These are phyloP conservation scores for Auriscalpium vulgare DNA, from an alignment of 768 basidiomycete genomes.

Conservation along the genomic window DNA sequence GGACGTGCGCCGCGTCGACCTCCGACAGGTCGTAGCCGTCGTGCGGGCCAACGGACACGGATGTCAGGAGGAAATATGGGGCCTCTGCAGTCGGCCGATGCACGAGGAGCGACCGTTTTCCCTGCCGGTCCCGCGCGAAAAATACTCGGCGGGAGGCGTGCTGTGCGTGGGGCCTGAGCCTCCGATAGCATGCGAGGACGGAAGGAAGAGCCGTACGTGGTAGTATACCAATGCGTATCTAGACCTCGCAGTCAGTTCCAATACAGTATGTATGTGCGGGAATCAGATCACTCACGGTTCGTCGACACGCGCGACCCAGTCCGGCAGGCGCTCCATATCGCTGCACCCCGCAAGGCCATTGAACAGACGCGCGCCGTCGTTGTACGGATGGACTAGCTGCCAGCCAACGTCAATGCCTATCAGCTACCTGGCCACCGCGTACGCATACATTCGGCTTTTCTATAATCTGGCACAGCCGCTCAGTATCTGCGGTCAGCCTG, in stretches of 20 bases:
- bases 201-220: conserved; percentile 40
- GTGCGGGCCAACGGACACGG: conserved; percentile 49
- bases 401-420: conserved; percentile 34
- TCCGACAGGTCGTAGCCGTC: conserved; percentile 39
- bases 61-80: conserved; percentile 56
- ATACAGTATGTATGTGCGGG: too few relatives aligned
- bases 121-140: conserved; percentile 78
- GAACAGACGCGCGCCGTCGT: conserved; percentile 60
- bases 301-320: conserved; percentile 54
- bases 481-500: neutral
- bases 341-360: conserved; percentile 19
- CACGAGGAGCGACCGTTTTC: conserved; percentile 73
- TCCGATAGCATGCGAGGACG: neutral
- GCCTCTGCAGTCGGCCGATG: conserved; percentile 42
- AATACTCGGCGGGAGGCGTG: conserved; percentile 41
- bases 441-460: conserved; percentile 44
- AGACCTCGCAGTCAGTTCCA: conserved; percentile 9
- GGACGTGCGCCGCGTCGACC: too few relatives aligned
- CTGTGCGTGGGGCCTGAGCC: conserved; percentile 22
- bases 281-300: conserved; percentile 91
- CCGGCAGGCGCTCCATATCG: conserved; percentile 39
- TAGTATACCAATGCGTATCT: conserved; percentile 82
- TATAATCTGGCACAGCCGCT: conserved; percentile 43
- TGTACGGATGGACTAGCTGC: conserved; percentile 25
- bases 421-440: conserved; percentile 30